Conservation (phyloP, 345 rosid species). For the Gynandropsis gynandra region DNA sequence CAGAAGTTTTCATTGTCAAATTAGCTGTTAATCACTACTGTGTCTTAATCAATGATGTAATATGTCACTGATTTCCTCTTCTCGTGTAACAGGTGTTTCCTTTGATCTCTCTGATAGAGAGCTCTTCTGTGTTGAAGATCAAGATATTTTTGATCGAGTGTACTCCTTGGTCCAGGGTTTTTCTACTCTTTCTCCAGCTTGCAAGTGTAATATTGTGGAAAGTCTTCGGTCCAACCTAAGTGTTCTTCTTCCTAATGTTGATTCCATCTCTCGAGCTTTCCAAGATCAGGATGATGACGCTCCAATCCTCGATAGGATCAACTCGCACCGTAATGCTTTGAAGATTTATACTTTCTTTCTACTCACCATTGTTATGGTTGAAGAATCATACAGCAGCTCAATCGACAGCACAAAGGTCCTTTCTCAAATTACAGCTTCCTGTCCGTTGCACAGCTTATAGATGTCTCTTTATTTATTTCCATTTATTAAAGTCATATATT, state of each 20-base stretch:
- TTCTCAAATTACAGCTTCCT: conserved; percentile 2
- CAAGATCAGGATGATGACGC: conserved; percentile 47
- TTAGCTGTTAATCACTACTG: too few species aligned
- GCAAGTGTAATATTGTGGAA: conserved; percentile 65
- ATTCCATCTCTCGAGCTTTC: conserved; percentile 54
- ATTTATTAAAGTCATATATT: conserved; percentile 21
- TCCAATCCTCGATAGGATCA: conserved; percentile 45
- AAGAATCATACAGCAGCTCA: conserved; percentile 42
- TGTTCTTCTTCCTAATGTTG: conserved; percentile 91
- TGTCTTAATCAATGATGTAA: background rate
- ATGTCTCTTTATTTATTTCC: background rate
- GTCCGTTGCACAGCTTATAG: background rate
- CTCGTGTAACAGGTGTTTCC: conserved; percentile 46
- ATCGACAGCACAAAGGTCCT: conserved; percentile 53
- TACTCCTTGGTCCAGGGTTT: conserved; percentile 59
- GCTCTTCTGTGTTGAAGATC: conserved; percentile 83
- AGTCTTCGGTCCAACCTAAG: conserved; percentile 82
- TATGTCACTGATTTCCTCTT: conserved; percentile 7
- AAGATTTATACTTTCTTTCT: conserved; percentile 86
- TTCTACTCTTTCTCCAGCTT: conserved; percentile 41
- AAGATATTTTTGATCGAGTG: conserved; percentile 75
- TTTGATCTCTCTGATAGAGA: conserved; percentile 95
- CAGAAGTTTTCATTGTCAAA: background rate
- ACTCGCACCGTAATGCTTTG: conserved; percentile 85
- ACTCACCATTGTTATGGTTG: conserved; percentile 44